Base-by-base conservation (phyloP, 371 early-diverging fungal genomes). In the Rhizopus delemar region DNA sequence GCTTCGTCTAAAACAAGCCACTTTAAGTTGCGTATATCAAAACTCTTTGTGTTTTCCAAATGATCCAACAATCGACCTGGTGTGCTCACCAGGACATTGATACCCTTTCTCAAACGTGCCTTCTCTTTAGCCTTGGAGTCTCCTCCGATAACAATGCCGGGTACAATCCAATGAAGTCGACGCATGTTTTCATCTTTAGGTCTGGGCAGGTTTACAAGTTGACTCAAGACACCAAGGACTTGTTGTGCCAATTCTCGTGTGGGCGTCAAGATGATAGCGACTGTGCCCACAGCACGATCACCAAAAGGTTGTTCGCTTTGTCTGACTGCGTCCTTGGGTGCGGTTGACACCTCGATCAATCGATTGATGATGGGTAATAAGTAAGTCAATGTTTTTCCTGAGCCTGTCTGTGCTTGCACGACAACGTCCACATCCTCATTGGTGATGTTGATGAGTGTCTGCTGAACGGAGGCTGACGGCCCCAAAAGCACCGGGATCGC, bases 171-270 rank as follows among this genome's bases (percentile, higher is more conserved):
- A 68, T 96, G 95, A 12, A 79, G 72, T n/a, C 81, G 74, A 49
- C 75, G 86, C 68, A 77, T 67, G 43, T 68, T 81, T 51, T 73
- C 81, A 11, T 70, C 70, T 34, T 76, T 74, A 4, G 78, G 82
- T 29, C 75, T 56, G 36, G 85, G 86, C 49, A 89, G 68, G 53
- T 79, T 82, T 43, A 94, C 71, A 16, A 96, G 76, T 5, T 74
- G 71, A 13, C 86, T 85, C 51, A 93, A 66, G 0, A 94, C 93
- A 36, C 78, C 82, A 16, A 86, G 69, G 46, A 96, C 96, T 79
- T 99, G 99, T 63, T 90, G 88, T 2, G 99, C 99, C 60, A 99
- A 86, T 76, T 99, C 99, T 41, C 99, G 92, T 3, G 99, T 99
- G 3, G 97, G 98, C 12, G 93, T 90, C 61, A 99, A 69, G 31